phyloP scores from a whole-genome alignment of 73 alveolate species.

The Paramecium sonneborni region DNA sequence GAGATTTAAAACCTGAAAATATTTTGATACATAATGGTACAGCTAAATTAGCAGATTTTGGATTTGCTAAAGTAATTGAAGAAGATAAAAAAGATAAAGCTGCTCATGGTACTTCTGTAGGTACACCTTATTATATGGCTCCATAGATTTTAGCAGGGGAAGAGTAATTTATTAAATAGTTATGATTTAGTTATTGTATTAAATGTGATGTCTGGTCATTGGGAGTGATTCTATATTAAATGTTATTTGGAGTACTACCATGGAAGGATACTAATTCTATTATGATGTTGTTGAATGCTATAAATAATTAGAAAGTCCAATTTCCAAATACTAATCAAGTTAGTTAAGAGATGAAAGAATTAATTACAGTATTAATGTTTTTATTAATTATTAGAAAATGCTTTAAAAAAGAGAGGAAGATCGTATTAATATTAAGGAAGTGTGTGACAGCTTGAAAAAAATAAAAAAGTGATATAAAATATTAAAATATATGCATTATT shows the following conservation, averaged over 20 bases:
- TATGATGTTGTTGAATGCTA: constrained; percentile 20
- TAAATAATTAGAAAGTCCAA: neutral
- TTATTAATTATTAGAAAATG: neutral
- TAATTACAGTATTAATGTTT: neutral
- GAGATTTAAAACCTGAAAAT: constrained; percentile 68
- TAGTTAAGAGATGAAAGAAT: neutral
- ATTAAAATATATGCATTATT: constrained; percentile 4
- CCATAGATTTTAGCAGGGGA: constrained; percentile 62
- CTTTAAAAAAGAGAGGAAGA: neutral
- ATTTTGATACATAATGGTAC: constrained; percentile 63
- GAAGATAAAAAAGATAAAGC: constrained; percentile 60
- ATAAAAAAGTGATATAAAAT: constrained; percentile 17
- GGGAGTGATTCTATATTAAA: constrained; percentile 58
- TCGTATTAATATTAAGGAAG: constrained; percentile 30
- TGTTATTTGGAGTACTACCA: constrained; percentile 61
- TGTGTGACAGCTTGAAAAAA: neutral
- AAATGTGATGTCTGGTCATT: constrained; percentile 70
- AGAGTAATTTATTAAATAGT: constrained; percentile 39
- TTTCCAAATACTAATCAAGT: constrained; percentile 47
- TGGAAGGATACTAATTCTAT: constrained; percentile 63
- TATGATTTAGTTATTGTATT: constrained; percentile 15
- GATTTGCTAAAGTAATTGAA: constrained; percentile 67
- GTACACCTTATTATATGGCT: constrained; percentile 70
- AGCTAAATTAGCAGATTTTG: constrained; percentile 68
- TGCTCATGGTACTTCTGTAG: constrained; percentile 61